Base-by-base conservation (phyloP, 2,329 filamentous ascomycete species). In the Nemania sp. region DNA sequence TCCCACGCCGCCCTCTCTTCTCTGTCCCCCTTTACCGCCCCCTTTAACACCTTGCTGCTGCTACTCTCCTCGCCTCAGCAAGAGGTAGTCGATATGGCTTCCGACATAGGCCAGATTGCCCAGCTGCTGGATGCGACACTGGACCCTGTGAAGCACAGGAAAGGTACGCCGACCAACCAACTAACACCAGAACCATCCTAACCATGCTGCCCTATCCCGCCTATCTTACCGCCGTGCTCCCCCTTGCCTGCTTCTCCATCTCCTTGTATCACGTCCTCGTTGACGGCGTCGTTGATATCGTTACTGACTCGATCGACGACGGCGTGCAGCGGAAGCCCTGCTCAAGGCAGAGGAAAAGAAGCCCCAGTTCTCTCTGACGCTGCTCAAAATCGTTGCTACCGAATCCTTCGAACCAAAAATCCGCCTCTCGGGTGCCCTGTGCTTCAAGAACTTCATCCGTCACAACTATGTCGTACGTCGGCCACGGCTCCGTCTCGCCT, bases 361-460 rank as follows among this genome's bases (percentile, higher is more conserved):
- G 75, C 90, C 92, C 9, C 89, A 90, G 72, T 99, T 96, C 80
- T 96, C 94, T 15, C 83, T 98, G 53, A 83, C 84, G 57, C 87
- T 99, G 56, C 89, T 99, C 54, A 92, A 94, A 70, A 96, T 98
- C 73, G 92, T 97, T 71, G 91, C 90, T 65, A 87, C 89, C 67
- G 85, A 88, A 59, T 80, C 84, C 43, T 85, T 90, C 65, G 88
- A 91, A 42, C 78, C 83, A 66, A 94, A 91, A 70, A 95, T 91
- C 63, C 88, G 95, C 64, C 87, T 99, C 43, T 87, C 94, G 6
- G 91, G 90, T 71, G 91, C 95, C 29, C 83, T 99, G 62, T 95
- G 91, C 80, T 99, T 99, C 85, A 99, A 99, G 80, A 99, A 99
- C 81, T 96, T 97, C 77, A 92, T 99, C 73, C 90, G 90, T 76